phyloP scores from a whole-genome alignment of 2,329 filamentous ascomycete species.

The Dendryphion nanum region DNA sequence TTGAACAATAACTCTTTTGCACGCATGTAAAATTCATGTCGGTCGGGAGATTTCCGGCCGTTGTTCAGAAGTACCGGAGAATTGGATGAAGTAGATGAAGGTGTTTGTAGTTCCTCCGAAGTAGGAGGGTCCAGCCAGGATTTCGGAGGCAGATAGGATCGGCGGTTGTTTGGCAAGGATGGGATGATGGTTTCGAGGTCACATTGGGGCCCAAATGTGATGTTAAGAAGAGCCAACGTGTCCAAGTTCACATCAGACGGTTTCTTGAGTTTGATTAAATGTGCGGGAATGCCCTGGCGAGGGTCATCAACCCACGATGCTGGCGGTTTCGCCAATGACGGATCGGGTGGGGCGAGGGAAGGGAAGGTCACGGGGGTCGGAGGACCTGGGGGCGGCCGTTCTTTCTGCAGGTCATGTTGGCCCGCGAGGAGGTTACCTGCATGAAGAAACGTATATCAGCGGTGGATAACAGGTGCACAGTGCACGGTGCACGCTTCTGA shows the following conservation, averaged over 20 bases:
- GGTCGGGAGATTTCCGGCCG: constrained; percentile 47
- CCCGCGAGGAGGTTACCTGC: constrained; percentile 38
- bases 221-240: constrained; percentile 44
- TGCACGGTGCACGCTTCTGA: constrained; percentile 14
- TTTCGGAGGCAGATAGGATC: constrained; percentile 39
- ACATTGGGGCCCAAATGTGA: constrained; percentile 38
- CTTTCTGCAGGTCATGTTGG: constrained; percentile 38
- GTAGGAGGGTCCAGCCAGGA: constrained; percentile 31
- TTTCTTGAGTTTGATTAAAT: constrained; percentile 44
- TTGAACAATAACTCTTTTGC: constrained; percentile 53
- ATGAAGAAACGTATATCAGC: constrained; percentile 25
- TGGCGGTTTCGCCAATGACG: constrained; percentile 21
- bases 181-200: constrained; percentile 41
- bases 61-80: constrained; percentile 44
- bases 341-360: constrained; percentile 39
- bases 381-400: constrained; percentile 48
- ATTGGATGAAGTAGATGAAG: constrained; percentile 21
- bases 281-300: constrained; percentile 42
- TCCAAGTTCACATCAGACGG: constrained; percentile 41
- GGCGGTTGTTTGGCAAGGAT: constrained; percentile 29
- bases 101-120: constrained; percentile 26
- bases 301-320: constrained; percentile 33
- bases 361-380: constrained; percentile 56
- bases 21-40: constrained; percentile 49
- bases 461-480: constrained; percentile 17